phyloP scores from a whole-genome alignment of 164 flowering plant species.

The Saururus chinensis region DNA sequence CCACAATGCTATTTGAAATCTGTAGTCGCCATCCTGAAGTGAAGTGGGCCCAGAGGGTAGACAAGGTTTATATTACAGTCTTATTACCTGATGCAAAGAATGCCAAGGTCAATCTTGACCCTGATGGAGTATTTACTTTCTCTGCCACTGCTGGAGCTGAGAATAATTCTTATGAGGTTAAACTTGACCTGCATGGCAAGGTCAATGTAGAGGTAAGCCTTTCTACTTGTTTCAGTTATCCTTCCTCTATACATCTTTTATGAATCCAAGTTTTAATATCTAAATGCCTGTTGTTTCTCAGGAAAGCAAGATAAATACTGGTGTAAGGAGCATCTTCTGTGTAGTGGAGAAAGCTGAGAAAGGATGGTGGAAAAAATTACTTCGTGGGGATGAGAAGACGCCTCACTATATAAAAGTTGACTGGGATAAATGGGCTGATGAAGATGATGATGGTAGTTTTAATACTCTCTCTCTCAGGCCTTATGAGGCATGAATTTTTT shows the following conservation, averaged over 20 bases:
- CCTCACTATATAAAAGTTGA: slow-evolving; percentile 83
- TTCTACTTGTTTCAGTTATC: not conserved
- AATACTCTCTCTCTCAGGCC: not conserved
- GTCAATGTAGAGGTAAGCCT: slow-evolving; percentile 37
- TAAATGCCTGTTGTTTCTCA: slow-evolving; percentile 11
- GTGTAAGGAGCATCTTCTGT: slow-evolving; percentile 62
- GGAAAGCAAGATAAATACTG: slow-evolving; percentile 78
- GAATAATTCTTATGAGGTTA: slow-evolving; percentile 50
- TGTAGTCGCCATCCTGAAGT: slow-evolving; percentile 84
- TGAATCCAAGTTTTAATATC: not conserved
- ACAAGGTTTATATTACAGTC: slow-evolving; percentile 69
- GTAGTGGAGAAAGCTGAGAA: slow-evolving; percentile 75
- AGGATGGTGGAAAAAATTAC: slow-evolving; percentile 83
- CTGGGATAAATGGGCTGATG: slow-evolving; percentile 99
- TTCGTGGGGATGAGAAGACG: slow-evolving; percentile 52
- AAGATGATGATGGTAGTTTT: slow-evolving; percentile 62
- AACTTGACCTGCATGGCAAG: slow-evolving; percentile 70
- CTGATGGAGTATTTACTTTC: slow-evolving; percentile 69
- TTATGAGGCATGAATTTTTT: not conserved
- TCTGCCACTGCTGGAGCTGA: slow-evolving; percentile 64
- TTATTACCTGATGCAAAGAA: slow-evolving; percentile 62
- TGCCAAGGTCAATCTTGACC: slow-evolving; percentile 70
- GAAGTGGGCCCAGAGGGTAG: slow-evolving; percentile 93
- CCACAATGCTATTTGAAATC: not conserved
- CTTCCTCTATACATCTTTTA: too few species aligned